Base-by-base conservation (phyloP, 768 basidiomycete genomes). In the Termitomyces sp. region DNA sequence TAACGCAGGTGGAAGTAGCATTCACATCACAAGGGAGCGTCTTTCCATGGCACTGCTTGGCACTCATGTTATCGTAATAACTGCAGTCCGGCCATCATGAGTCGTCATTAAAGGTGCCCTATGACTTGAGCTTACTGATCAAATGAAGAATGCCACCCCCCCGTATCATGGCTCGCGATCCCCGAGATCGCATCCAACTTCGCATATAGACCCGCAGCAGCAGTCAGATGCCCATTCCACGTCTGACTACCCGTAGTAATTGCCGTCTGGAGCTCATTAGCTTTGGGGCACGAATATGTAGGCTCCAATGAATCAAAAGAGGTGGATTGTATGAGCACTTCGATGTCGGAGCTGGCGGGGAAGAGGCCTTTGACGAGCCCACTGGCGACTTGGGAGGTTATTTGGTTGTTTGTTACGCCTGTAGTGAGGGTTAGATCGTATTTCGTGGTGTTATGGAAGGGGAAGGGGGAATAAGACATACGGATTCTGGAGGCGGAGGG, bases 381-480 rank as follows among this genome's bases (percentile, higher is more conserved):
- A 18, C 78, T 78, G 18, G 81, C 80, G 1, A 82, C 80, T 72
- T 84, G 80, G 0, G 81, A 83, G 11, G 82, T 83, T 33, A 84
- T 81, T 18, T 74, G 76, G 54, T 84, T 84, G 70, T 81, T 81
- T 2, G 82, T 84, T 5, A 83, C 80, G 5, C 81, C 79, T 81
- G 55, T 7, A 38, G 8, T 13, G 49, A 57, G 11, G 36, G 18
- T 39, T 22, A 28, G 2, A 20, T 24, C 52, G 22, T 36, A 18
- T 8, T 20, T 22, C 40, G 28, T 3, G 48, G 45, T 28, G 48
- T 3, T 46, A 3, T 20, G 13, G 22, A 52, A 4, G 38, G 32
- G 33, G 44, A 11, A 12, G 42, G 8, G 38, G 32, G 46, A 20
- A 48, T 33, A 28, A 33, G 28, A 73, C 75, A 35, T 51, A 79